Evolutionary conservation across 2,329 filamentous ascomycete genomes (phyloP), one percentile per base, ranked within the genome.

Genomic region (Sporothrix inflata): DNA sequence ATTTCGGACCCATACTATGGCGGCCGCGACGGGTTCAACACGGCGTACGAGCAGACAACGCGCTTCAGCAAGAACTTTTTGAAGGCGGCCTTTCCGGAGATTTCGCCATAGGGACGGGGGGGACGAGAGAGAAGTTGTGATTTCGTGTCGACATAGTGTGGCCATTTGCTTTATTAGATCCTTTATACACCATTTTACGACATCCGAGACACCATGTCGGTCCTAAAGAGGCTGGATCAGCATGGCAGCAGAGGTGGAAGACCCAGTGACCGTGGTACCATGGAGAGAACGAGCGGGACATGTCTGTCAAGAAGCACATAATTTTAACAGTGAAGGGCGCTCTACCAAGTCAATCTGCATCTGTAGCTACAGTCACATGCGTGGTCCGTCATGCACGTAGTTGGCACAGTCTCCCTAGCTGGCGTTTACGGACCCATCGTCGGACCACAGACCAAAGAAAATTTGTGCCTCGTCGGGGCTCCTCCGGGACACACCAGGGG

Each of bases 1-100:
- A 90, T 98, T 9, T 84, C 88, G 73, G 96, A 98, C 80, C 96
- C 96, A 16, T 99, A 98, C 83, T 98, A 98, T 80, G 94, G 93
- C n/a, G 94, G 89, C 14, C 83, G 85, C 4, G 88, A 92, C 76
- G 94, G 94, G 1, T 98, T 98, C 79, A 89, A 92, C 77, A 88
- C 87, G 78, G 93, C 94, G n/a, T 98, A 92, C 81, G 89, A 95
- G 82, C 94, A 98, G 85, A 91, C 91, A 74, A 83, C 86, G 73
- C 85, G 91, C 74, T 97, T 97, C 79, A 91, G 92, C 1, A 87
- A 85, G 79, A 94, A 92, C 71, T 94, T 98, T 77, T 77, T 97
- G 75, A 85, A 86, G 77, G 85, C 90, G 61, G 83, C 89, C 42
- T 83, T 89, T 72, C 82, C 83, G 1, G 78, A 82, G 14, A 34